Base-by-base conservation (phyloP, 2,329 filamentous ascomycete genomes). In the Nothomitra cinnamomea region DNA sequence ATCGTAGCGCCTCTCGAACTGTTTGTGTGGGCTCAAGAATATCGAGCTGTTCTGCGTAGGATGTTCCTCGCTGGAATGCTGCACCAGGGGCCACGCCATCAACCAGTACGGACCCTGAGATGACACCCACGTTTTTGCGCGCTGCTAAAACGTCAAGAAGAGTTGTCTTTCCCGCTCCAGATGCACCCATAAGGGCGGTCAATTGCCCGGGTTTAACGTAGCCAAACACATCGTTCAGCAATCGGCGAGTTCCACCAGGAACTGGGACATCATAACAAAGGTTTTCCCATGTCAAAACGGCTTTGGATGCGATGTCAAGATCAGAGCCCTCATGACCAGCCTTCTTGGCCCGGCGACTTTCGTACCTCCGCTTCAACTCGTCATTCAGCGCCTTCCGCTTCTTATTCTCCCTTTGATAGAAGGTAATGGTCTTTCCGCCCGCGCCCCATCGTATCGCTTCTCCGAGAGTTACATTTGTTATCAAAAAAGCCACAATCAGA, bases 91-190 rank as follows among this genome's bases (percentile, higher is more conserved):
- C 64, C 42, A 70, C 69, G 7, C 79, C 79, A 59, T 83, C 79
- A 7, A 83, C 73, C 19, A 83, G 70, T 53, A 80, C 76, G 56
- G 82, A 76, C 42, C 80, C 80, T 35, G 66, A 67, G 51, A 83
- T 77, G 3, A 81, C 76, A 58, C 80, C 80, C 56, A 82, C 79
- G 58, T 77, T 82, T 65, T 80, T 81, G 54, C 80, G 68, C 3
- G 74, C 69, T 1, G 80, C 79, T 10, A 94, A 70, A 1, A 90
- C 85, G 61, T 94, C 85, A 2, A 94, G 71, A 0, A 94, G 70
- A 0, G 87, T 94, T 0, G 87, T 92, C 69, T 94, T 94, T 50
- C 87, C 87, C 3, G 87, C 87, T n/a, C 77, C 77, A 2, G 73
- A 76, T 13, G 71, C 71, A 2, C 71, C 72, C 72, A 74, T 75